Conservation (phyloP, 805 yeast genomes). For the Zygotorulaspora florentina region DNA sequence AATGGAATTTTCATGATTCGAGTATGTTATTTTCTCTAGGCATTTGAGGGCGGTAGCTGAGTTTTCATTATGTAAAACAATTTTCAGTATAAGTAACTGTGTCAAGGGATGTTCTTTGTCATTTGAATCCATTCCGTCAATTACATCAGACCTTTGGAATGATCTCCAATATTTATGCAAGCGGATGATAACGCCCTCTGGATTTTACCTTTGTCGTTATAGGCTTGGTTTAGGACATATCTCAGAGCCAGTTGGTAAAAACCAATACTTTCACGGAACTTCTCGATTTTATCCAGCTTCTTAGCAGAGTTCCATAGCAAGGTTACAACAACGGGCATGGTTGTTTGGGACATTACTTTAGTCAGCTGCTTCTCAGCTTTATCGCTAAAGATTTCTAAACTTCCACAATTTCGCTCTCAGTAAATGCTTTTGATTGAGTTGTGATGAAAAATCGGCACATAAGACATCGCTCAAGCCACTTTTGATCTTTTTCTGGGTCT, state of each 20-base stretch:
- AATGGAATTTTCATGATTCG: slow-evolving; percentile 36
- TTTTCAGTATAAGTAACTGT: slow-evolving; percentile 34
- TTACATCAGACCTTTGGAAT: slow-evolving; percentile 21
- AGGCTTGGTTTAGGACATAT: slow-evolving; percentile 24
- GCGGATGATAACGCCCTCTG: slow-evolving; percentile 37
- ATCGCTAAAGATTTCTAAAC: slow-evolving; percentile 24
- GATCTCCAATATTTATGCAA: slow-evolving; percentile 24
- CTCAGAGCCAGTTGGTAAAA: slow-evolving; percentile 30
- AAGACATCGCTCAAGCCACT: slow-evolving; percentile 30
- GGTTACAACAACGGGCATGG: slow-evolving; percentile 35
- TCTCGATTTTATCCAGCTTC: slow-evolving; percentile 24
- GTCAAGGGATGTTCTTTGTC: slow-evolving; percentile 31
- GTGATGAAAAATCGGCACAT: slow-evolving; percentile 26
- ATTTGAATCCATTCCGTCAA: slow-evolving; percentile 21
- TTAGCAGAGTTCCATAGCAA: slow-evolving; percentile 41
- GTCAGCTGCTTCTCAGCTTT: slow-evolving; percentile 29
- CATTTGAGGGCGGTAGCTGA: slow-evolving; percentile 21
- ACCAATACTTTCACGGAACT: slow-evolving; percentile 20
- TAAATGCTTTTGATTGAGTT: slow-evolving; percentile 24
- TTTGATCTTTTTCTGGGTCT: slow-evolving; percentile 25
- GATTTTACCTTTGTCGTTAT: slow-evolving; percentile 35
- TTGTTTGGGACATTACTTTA: slow-evolving; percentile 26
- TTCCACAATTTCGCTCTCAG: slow-evolving; percentile 20
- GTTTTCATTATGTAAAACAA: slow-evolving; percentile 16
- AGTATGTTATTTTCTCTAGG: slow-evolving; percentile 33